Evolutionary conservation across 495 filamentous ascomycete genomes (phyloP).

Genomic region (Aeminium ludgeri): DNA sequence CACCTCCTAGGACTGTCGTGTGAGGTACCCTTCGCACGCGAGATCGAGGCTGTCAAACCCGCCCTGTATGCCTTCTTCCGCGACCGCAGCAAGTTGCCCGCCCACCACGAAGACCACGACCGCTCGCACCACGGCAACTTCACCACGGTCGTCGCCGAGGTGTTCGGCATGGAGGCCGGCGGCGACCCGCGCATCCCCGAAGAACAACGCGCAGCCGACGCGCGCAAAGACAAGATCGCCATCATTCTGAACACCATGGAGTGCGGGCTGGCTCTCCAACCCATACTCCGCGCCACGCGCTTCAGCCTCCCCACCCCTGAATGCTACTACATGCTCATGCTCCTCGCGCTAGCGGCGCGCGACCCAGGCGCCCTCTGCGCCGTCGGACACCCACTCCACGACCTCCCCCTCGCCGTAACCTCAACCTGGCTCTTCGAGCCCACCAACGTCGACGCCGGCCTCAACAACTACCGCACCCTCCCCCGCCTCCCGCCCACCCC

Average conservation of each 20-base stretch:
- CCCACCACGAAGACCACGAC: constrained; percentile 3
- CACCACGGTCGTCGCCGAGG: constrained; percentile 17
- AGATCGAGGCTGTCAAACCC: constrained; percentile 12
- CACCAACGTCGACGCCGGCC: constrained; percentile 17
- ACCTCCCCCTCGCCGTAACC: constrained; percentile 9
- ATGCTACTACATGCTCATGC: constrained; percentile 20
- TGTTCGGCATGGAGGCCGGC: constrained; percentile 20
- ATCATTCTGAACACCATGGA: constrained; percentile 20
- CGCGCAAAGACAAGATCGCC: constrained; percentile 19
- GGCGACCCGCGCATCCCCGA: constrained; percentile 19
- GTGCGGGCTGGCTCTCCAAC: constrained; percentile 16
- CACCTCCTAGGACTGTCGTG: constrained; percentile 19
- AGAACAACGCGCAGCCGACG: constrained; percentile 15
- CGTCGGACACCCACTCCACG: constrained; percentile 15
- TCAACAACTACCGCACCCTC: constrained; percentile 15
- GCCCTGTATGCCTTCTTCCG: constrained; percentile 12
- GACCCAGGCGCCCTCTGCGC: constrained; percentile 20
- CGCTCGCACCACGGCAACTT: constrained; percentile 15
- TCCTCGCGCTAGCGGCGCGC: constrained; percentile 18
- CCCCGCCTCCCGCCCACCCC: constrained; percentile 1
- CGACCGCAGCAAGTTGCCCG: constrained; percentile 6
- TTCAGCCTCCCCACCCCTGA: constrained; percentile 9
- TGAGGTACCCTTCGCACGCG: constrained; percentile 15
- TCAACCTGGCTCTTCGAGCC: constrained; percentile 19
- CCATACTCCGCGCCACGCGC: constrained; percentile 4